A percentile compares a stretch with the other conserved stretches of the same genome.
Conservation (phyloP, 2,329 filamentous ascomycete genomes). For the Coleophoma cylindrospora region DNA sequence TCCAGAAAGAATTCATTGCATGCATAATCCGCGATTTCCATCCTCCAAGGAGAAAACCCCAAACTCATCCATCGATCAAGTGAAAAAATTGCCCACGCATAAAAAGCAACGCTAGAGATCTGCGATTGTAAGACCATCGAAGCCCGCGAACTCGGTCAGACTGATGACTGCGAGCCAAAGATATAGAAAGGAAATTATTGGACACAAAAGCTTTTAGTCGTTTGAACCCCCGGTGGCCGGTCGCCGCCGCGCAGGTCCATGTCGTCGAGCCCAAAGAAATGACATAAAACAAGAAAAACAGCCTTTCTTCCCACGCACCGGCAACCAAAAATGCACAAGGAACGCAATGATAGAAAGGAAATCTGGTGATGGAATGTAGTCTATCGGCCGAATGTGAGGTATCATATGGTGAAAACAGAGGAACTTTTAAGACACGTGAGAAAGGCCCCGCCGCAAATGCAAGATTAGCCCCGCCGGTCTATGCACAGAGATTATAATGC, state of each 20-base stretch:
- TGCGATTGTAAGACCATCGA: slow-evolving; percentile 3
- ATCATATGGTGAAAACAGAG: slow-evolving; percentile 35
- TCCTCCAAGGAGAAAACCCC: neutral
- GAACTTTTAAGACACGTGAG: slow-evolving; percentile 40
- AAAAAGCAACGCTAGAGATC: neutral
- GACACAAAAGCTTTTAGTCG: slow-evolving; percentile 26
- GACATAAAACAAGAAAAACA: slow-evolving; percentile 19
- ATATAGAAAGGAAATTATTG: slow-evolving; percentile 20
- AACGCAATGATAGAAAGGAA: slow-evolving; percentile 20
- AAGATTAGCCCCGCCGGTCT: slow-evolving; percentile 36
- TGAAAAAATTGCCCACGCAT: neutral
- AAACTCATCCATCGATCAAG: neutral
- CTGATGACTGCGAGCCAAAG: slow-evolving; percentile 8
- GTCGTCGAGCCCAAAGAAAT: slow-evolving; percentile 23
- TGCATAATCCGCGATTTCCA: neutral
- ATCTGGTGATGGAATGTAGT: slow-evolving; percentile 27
- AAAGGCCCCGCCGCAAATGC: slow-evolving; percentile 36
- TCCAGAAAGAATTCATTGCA: slow-evolving; percentile 6
- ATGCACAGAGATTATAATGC: slow-evolving; percentile 38
- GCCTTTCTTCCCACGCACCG: slow-evolving; percentile 25
- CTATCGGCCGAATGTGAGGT: slow-evolving; percentile 32
- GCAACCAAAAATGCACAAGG: slow-evolving; percentile 20
- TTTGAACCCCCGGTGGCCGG: slow-evolving; percentile 13
- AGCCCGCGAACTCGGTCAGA: slow-evolving; percentile 6
- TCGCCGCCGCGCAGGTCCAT: slow-evolving; percentile 15